Evolutionary conservation across 2,329 filamentous ascomycete species (phyloP).

Genomic region (Monosporascus sp.): DNA sequence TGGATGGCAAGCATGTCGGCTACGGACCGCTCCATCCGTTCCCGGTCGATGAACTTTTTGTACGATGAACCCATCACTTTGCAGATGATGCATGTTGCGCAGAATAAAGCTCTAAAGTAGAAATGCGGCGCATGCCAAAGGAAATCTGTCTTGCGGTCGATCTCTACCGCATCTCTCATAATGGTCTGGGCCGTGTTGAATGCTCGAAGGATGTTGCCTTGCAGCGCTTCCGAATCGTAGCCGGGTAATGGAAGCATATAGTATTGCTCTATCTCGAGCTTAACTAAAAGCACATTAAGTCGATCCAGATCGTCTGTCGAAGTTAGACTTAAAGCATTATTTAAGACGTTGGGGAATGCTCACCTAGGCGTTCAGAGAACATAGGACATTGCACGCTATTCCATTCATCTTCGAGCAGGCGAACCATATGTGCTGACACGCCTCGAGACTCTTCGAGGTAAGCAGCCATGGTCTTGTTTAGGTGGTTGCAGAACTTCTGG

Average conservation of each 20-base stretch:
- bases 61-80: slow-evolving; percentile 42
- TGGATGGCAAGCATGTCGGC: slow-evolving; percentile 31
- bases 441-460: slow-evolving; percentile 41
- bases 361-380: slow-evolving; percentile 43
- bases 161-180: slow-evolving; percentile 35
- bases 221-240: slow-evolving; percentile 33
- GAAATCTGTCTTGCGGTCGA: slow-evolving; percentile 33
- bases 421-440: slow-evolving; percentile 41
- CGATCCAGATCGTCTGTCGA: slow-evolving; percentile 37
- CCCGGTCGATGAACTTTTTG: slow-evolving; percentile 22
- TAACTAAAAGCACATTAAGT: slow-evolving; percentile 43
- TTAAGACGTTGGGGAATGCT: slow-evolving; percentile 1
- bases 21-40: slow-evolving; percentile 17
- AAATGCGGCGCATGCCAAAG: slow-evolving; percentile 45
- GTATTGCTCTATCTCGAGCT: slow-evolving; percentile 49
- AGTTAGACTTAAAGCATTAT: neutral
- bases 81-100: slow-evolving; percentile 41
- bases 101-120: slow-evolving; percentile 41
- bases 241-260: slow-evolving; percentile 44
- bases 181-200: slow-evolving; percentile 44
- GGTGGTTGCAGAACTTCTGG: slow-evolving; percentile 45
- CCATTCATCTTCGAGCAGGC: slow-evolving; percentile 48
- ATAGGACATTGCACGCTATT: slow-evolving; percentile 41
- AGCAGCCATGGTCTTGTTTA: slow-evolving; percentile 42
- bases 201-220: slow-evolving; percentile 39